Evolutionary conservation across 1,139 yeast species (phyloP).

Genomic region (Yamadazyma songkhlaensis): DNA sequence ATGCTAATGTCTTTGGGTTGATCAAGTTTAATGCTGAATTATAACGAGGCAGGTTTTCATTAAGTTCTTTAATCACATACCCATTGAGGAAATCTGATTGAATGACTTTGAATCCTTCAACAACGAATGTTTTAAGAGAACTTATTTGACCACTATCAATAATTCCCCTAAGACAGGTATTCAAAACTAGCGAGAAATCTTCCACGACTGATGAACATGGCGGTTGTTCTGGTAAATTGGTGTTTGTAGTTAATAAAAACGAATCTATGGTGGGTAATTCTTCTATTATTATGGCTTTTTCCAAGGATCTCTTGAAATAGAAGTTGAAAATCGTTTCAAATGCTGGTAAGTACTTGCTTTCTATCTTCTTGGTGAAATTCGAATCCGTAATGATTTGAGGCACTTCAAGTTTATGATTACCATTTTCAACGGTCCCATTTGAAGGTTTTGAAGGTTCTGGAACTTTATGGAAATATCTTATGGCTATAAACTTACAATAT

Average conservation of each 20-base stretch:
- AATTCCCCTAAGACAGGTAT: constrained; percentile 58
- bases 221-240: constrained; percentile 46
- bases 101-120: constrained; percentile 26
- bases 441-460: not conserved
- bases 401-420: constrained; percentile 20
- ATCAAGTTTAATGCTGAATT: constrained; percentile 36
- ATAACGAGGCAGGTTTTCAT: constrained; percentile 54
- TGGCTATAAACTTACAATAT: constrained; percentile 72
- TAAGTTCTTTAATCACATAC: constrained; percentile 47
- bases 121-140: constrained; percentile 51
- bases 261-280: constrained; percentile 57
- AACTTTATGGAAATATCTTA: constrained; percentile 48
- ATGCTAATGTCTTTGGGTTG: constrained; percentile 11
- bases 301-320: constrained; percentile 75
- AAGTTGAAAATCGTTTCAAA: constrained; percentile 64
- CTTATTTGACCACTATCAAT: constrained; percentile 59
- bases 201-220: constrained; percentile 85
- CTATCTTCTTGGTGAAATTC: constrained; percentile 58
- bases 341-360: constrained; percentile 51
- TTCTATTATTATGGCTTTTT: constrained; percentile 78
- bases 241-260: constrained; percentile 17
- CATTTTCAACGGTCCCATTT: constrained; percentile 7
- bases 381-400: constrained; percentile 62
- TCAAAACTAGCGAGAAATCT: constrained; percentile 73
- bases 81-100: constrained; percentile 39